These are phyloP conservation scores for Fusarium sp. DNA, from an alignment of 2,329 filamentous ascomycete species.

Conservation along the genomic window DNA sequence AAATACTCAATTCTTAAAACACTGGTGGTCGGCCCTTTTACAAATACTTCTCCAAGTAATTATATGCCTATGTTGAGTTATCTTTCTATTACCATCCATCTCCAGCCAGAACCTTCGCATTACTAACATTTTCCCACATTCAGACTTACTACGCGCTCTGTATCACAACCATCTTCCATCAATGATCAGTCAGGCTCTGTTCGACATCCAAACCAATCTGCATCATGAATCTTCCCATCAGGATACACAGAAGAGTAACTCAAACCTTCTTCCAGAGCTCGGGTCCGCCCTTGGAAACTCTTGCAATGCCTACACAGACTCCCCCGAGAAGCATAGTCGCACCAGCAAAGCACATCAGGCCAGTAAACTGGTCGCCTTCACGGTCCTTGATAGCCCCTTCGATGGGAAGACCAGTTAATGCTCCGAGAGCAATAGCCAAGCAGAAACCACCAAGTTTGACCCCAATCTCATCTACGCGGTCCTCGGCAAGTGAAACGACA, in stretches of 20 bases:
- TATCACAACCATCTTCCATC: not conserved
- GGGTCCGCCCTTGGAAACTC: not conserved
- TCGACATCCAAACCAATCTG: not conserved
- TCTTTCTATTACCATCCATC: not conserved
- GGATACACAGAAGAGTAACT: not conserved
- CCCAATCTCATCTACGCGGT: not conserved
- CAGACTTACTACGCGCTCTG: too few relatives aligned
- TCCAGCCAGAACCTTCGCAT: not conserved
- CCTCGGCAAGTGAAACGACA: not conserved
- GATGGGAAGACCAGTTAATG: conserved; percentile 1
- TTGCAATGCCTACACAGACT: not conserved
- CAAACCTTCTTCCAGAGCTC: conserved; percentile 6
- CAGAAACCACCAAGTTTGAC: conserved; percentile 7
- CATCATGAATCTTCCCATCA: too few relatives aligned
- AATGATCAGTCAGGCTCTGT: not conserved
- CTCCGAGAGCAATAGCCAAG: not conserved
- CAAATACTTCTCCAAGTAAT: not conserved
- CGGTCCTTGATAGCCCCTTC: conserved; percentile 5
- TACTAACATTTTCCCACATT: too few relatives aligned
- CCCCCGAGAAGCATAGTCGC: conserved; percentile 4
- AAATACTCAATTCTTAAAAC: not conserved
- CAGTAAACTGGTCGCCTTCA: conserved; percentile 1
- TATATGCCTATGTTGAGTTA: not conserved
- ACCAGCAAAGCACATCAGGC: conserved; percentile 4
- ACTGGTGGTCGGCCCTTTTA: not conserved